Conservation (phyloP, 495 filamentous ascomycete species). For the Lentithecium fluviatile region DNA sequence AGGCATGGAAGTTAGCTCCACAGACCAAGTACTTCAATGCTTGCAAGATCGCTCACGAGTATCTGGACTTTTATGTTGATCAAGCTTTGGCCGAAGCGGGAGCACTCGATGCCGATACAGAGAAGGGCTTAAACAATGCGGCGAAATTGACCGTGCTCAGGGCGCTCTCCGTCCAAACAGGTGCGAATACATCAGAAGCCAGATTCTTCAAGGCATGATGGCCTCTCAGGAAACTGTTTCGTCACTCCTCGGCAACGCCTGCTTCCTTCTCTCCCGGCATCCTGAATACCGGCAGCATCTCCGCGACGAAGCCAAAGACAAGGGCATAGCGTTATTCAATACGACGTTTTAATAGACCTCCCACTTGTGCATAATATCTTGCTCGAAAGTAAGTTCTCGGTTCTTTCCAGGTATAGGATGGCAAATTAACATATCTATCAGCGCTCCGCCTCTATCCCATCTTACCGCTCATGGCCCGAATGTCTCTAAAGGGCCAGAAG, state of each 20-base stretch:
- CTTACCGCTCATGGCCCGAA: slow-evolving; percentile 5
- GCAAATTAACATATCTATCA: too few relatives aligned
- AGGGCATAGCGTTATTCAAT: background rate
- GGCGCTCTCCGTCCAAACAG: slow-evolving; percentile 2
- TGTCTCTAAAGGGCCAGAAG: background rate
- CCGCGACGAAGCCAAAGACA: background rate
- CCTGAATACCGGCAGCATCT: slow-evolving; percentile 4
- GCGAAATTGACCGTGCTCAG: too few relatives aligned
- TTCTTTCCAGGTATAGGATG: too few relatives aligned
- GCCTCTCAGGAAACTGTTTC: slow-evolving; percentile 9
- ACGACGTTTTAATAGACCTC: too few relatives aligned
- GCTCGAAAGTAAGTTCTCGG: too few relatives aligned
- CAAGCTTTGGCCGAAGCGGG: background rate
- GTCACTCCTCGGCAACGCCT: background rate
- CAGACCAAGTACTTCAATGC: slow-evolving; percentile 1
- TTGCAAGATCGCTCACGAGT: background rate
- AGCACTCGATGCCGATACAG: too few relatives aligned
- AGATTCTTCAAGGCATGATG: slow-evolving; percentile 20
- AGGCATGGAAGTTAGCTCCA: slow-evolving; percentile 2
- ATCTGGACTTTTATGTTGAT: slow-evolving; percentile 5
- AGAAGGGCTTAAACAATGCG: too few relatives aligned
- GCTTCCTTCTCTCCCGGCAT: slow-evolving; percentile 3
- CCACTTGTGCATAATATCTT: too few relatives aligned
- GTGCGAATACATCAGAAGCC: slow-evolving; percentile 5
- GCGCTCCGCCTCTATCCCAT: slow-evolving; percentile 15